These are phyloP conservation scores for Umbelopsis sp. DNA, from an alignment of 192 early-diverging fungal species.

Conservation along the genomic window DNA sequence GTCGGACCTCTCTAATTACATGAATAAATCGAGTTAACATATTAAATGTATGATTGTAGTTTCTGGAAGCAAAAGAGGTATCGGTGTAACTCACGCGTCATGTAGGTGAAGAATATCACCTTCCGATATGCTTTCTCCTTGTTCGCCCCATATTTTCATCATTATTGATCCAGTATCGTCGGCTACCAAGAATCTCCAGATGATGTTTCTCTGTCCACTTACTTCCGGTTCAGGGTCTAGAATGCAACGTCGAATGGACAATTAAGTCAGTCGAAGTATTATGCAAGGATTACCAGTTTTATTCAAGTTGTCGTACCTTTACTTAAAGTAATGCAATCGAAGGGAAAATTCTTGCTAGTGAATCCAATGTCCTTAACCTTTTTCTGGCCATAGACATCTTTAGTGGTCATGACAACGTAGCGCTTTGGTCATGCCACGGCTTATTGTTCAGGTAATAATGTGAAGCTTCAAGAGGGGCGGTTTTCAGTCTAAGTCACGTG, in stretches of 20 bases:
- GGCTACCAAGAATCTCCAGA: slow-evolving; percentile 11
- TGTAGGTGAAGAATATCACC: slow-evolving; percentile 16
- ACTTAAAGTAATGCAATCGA: not conserved
- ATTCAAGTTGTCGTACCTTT: not conserved
- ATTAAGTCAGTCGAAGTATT: not conserved
- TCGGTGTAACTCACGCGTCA: slow-evolving; percentile 3
- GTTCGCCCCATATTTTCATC: slow-evolving; percentile 9
- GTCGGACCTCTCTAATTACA: not conserved
- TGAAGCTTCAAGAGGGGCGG: too few relatives aligned
- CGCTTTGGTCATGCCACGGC: not conserved
- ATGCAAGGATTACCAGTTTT: not conserved
- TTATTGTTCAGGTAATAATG: not conserved
- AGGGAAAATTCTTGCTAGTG: slow-evolving; percentile 2
- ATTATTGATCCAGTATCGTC: slow-evolving; percentile 10
- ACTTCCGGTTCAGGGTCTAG: slow-evolving; percentile 12
- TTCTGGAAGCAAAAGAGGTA: too few relatives aligned
- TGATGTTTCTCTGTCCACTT: slow-evolving; percentile 2
- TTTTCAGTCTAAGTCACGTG: too few relatives aligned
- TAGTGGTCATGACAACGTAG: slow-evolving; percentile 2
- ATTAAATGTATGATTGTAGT: too few relatives aligned
- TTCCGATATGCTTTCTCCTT: not conserved
- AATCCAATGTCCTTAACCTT: slow-evolving; percentile 4
- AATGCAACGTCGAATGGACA: not conserved
- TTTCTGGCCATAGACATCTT: slow-evolving; percentile 16
- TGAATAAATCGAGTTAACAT: not conserved